Conservation (phyloP, 139 green algal species). For the Asterochloris erici region DNA sequence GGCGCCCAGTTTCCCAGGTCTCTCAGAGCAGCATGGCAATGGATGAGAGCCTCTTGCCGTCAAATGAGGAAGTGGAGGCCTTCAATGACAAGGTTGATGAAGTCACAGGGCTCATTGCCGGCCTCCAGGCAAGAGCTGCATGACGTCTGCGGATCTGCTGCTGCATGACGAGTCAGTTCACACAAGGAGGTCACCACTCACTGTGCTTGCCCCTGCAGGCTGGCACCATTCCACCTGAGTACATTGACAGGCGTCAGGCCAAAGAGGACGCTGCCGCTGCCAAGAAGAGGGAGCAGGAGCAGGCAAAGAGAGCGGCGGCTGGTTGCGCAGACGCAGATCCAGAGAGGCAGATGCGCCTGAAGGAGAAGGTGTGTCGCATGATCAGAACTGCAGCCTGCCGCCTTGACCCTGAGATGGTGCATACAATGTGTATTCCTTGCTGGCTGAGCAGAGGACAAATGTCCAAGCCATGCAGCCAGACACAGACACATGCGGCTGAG, state of each 20-base stretch:
- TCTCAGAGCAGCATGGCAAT: too few species aligned
- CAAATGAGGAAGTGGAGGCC: neutral
- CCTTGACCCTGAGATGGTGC: too few species aligned
- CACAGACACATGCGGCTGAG: too few species aligned
- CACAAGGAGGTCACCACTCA: too few species aligned
- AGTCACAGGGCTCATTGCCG: constrained; percentile 58
- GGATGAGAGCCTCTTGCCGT: neutral
- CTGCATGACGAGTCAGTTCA: too few species aligned
- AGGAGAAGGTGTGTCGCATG: constrained; percentile 28
- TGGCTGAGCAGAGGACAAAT: too few species aligned
- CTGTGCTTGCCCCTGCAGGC: constrained; percentile 25
- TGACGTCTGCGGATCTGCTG: too few species aligned
- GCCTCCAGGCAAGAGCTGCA: constrained; percentile 29
- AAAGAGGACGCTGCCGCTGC: neutral
- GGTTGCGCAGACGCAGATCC: constrained; percentile 11
- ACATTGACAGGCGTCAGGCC: constrained; percentile 53
- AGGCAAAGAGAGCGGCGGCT: neutral
- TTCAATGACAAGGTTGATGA: constrained; percentile 71
- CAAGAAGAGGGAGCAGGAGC: neutral
- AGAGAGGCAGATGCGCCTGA: constrained; percentile 29
- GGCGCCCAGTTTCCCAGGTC: too few species aligned
- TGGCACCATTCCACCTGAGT: constrained; percentile 59
- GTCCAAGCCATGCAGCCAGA: too few species aligned
- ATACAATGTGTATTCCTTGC: too few species aligned
- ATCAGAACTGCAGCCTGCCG: too few species aligned